Conservation (phyloP, 2,329 filamentous ascomycete genomes). For the Stachybotrys echinatus region DNA sequence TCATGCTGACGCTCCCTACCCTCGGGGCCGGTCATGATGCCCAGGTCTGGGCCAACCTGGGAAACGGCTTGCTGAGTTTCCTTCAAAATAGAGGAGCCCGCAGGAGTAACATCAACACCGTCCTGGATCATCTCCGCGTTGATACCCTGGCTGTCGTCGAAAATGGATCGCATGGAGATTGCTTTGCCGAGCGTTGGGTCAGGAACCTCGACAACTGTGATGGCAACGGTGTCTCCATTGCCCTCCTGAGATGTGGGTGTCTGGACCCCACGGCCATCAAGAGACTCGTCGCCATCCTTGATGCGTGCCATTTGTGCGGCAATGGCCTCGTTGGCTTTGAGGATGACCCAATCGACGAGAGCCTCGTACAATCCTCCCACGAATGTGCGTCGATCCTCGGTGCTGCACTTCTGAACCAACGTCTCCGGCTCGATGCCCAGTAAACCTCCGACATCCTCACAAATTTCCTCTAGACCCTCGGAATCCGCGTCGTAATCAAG, state of each 20-base stretch:
- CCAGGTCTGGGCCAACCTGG: constrained; percentile 73
- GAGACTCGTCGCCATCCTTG: constrained; percentile 61
- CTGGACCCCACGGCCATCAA: constrained; percentile 54
- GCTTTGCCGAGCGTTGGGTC: constrained; percentile 78
- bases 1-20: constrained; percentile 71
- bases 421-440: constrained; percentile 84
- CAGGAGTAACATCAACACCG: constrained; percentile 69
- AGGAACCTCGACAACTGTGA: constrained; percentile 85
- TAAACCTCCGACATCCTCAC: constrained; percentile 83
- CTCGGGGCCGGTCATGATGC: constrained; percentile 62
- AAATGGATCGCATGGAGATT: constrained; percentile 81
- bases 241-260: constrained; percentile 68
- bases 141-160: constrained; percentile 89
- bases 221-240: constrained; percentile 75
- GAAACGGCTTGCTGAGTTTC: constrained; percentile 82
- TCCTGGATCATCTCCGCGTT: constrained; percentile 97
- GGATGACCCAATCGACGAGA: constrained; percentile 89
- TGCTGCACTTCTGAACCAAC: constrained; percentile 71
- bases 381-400: constrained; percentile 75
- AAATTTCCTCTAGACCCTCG: constrained; percentile 78
- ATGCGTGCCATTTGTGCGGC: constrained; percentile 65
- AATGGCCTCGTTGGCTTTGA: constrained; percentile 83
- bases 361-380: constrained; percentile 89
- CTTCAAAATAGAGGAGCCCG: constrained; percentile 75
- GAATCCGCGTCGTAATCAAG: constrained; percentile 79